A percentile compares a stretch with the other conserved stretches of the same genome.
Evolutionary conservation across 768 basidiomycete species (phyloP).

Genomic region (Trametes gibbosa): DNA sequence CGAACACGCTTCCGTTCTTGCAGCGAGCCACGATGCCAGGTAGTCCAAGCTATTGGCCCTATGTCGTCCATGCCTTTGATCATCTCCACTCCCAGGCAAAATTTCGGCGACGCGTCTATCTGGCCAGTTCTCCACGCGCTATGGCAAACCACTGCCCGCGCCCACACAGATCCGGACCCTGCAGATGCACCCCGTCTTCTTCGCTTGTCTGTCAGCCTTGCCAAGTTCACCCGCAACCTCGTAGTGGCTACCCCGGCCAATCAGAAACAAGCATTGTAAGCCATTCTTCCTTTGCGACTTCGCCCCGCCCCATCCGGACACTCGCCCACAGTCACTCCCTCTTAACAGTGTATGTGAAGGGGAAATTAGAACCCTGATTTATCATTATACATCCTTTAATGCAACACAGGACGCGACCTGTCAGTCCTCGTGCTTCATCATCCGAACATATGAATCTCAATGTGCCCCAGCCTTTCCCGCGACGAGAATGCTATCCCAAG

Average conservation of each 20-base stretch:
- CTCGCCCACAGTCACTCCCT: background rate
- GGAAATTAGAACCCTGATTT: slow-evolving; percentile 61
- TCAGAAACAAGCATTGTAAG: slow-evolving; percentile 74
- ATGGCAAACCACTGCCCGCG: slow-evolving; percentile 43
- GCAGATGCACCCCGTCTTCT: slow-evolving; percentile 33
- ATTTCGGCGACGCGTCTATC: slow-evolving; percentile 39
- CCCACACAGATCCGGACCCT: slow-evolving; percentile 42
- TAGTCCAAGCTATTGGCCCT: slow-evolving; percentile 10
- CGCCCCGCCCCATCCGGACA: no score
- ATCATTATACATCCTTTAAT: slow-evolving; percentile 75
- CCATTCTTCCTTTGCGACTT: background rate
- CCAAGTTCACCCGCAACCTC: slow-evolving; percentile 81
- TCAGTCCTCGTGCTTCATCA: slow-evolving; percentile 26
- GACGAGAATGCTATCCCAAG: slow-evolving; percentile 69
- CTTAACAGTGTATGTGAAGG: slow-evolving; percentile 64
- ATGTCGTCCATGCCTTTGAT: background rate
- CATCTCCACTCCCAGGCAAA: slow-evolving; percentile 27
- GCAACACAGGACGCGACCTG: slow-evolving; percentile 60
- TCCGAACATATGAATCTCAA: background rate
- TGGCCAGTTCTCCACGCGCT: slow-evolving; percentile 55
- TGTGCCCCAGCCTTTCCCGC: slow-evolving; percentile 52
- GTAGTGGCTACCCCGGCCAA: slow-evolving; percentile 73
- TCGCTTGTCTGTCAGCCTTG: slow-evolving; percentile 38
- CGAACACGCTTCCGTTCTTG: slow-evolving; percentile 48
- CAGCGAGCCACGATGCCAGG: slow-evolving; percentile 40